Percentiles rank a stretch among this genome's conserved stretches.
Evolutionary conservation across 192 early-diverging fungal genomes (phyloP).

Genomic region (Thamnidium elegans): DNA sequence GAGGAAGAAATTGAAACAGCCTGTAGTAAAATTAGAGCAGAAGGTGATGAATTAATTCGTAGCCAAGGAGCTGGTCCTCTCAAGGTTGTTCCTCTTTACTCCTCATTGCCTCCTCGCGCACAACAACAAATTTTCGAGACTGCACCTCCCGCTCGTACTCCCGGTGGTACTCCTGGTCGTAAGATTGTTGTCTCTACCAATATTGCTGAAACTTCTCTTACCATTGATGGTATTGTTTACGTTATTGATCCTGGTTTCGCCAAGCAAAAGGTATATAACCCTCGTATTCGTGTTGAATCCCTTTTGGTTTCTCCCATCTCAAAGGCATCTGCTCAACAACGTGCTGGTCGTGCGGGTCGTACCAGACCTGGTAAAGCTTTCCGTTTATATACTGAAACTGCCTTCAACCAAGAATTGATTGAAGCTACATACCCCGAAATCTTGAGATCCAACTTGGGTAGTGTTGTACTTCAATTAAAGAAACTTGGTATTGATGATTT

Average conservation of each 20-base stretch:
- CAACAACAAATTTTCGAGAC: conserved; percentile 93
- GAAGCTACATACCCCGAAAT: conserved; percentile 99
- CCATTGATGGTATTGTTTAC: conserved; percentile 98
- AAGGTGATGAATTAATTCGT: conserved; percentile 69
- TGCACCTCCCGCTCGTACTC: conserved; percentile 75
- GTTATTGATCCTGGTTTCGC: conserved; percentile 98
- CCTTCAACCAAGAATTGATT: conserved; percentile 88
- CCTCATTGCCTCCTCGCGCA: conserved; percentile 82
- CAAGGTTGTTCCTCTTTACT: conserved; percentile 87
- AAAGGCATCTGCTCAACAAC: conserved; percentile 93
- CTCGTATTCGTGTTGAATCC: conserved; percentile 93
- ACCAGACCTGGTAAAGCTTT: conserved; percentile 97
- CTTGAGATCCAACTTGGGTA: conserved; percentile 91
- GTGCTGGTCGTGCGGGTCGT: conserved; percentile 98
- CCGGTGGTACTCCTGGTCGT: conserved; percentile 86
- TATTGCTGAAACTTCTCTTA: conserved; percentile 96
- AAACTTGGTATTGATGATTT: conserved; percentile 96
- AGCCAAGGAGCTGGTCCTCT: conserved; percentile 71
- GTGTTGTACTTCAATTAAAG: conserved; percentile 96
- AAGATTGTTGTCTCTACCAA: conserved; percentile 98
- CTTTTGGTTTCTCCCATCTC: conserved; percentile 93
- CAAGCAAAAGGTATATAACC: conserved; percentile 99
- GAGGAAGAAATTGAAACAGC: conserved; percentile 99
- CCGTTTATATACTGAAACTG: conserved; percentile 96
- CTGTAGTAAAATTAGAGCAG: conserved; percentile 76